Evolutionary conservation across 2,329 filamentous ascomycete species (phyloP), one percentile per base, ranked within the genome.

Genomic region (Phaeosphaeriaceae sp.): DNA sequence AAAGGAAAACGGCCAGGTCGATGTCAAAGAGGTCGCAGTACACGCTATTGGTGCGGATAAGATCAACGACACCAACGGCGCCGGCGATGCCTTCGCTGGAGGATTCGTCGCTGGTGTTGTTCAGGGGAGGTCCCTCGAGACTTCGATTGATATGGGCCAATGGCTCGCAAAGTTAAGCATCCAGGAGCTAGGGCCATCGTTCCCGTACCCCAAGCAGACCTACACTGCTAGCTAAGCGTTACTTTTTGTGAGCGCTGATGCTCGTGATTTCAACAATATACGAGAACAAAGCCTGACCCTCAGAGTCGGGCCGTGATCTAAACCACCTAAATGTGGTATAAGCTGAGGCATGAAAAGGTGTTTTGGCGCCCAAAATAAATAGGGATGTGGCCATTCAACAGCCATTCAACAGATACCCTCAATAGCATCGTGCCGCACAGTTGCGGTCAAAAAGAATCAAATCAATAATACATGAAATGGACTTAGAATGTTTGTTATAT

Each of bases 41-140:
- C 90, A 90, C 73, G 81, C 85, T 64, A 93, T 99, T 66, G 81
- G 84, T 61, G 80, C 83, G 73, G 82, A 84, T 42, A 80, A 89
- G 78, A 97, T 99, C 77, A 89, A 89, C 76, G 94, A 99, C 79
- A 97, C 93, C 75, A 97, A 93, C 73, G 94, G 94, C 72, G 94
- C 94, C 55, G 94, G 92, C 73, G 94, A 99, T 73, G 93, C 94
- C 44, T 99, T 99, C 70, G 93, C 94, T 50, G 94, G 92, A 71
- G 94, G 94, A 58, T 92, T 99, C 78, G 82, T 90, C 48, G 94
- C 94, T 44, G 94, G 92, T 71, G 81, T 97, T 58, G 87, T 96
- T 55, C 82, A 93, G 76, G 91, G 89, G 75, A 90, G 94, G 80
- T 74, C 85, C 46, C 82, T 99, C 42, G 87, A 89, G 66, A 85